Evolutionary conservation across 805 yeast species (phyloP), one percentile per base, ranked within the genome.

Genomic region (Yamadazyma olivae): DNA sequence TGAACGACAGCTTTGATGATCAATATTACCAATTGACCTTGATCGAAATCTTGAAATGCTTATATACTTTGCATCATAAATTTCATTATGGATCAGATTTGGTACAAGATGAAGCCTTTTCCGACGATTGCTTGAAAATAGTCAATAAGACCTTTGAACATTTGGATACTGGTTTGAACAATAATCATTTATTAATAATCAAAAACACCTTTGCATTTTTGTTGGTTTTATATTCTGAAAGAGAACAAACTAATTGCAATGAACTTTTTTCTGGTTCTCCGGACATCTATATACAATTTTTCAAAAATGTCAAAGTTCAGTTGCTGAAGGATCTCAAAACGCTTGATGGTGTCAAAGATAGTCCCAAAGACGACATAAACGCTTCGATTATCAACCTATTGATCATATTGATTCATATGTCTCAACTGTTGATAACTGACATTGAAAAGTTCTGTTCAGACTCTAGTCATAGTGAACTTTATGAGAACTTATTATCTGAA

Each of bases 1-100:
- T 42, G 7, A 17, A 25, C 10, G 21, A 27, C 14, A 21, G 13
- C 10, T 16, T 33, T 9, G 20, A 17, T 8, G 39, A 38, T 17
- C 30, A 24, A 14, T 32, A 10, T n/a, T 50, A 34, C 27, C 33
- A 38, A 18, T 35, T 38, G 36, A 41, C 39, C 18, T 36, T 45
- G 21, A 38, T 32, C 10, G 63, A 57, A 31, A 35, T 56, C 16
- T 40, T 55, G 32, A 57, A 57, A 36, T 48, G 57, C 13, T 38
- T 55, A 16, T 54, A 51, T 32, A 49, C 59, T 22, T 39, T 57
- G 28, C 48, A 51, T 31, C 58, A 56, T 34, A 52, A 53, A 32
- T 47, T 44, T 27, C 38, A 40, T 18, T 27, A 35, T 32, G 44
- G 46, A 4, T 17, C 31, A 5, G 24, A 30, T 26, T 35, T 40